Conservation (phyloP, 768 basidiomycete genomes). For the Scleroderma citrinum region DNA sequence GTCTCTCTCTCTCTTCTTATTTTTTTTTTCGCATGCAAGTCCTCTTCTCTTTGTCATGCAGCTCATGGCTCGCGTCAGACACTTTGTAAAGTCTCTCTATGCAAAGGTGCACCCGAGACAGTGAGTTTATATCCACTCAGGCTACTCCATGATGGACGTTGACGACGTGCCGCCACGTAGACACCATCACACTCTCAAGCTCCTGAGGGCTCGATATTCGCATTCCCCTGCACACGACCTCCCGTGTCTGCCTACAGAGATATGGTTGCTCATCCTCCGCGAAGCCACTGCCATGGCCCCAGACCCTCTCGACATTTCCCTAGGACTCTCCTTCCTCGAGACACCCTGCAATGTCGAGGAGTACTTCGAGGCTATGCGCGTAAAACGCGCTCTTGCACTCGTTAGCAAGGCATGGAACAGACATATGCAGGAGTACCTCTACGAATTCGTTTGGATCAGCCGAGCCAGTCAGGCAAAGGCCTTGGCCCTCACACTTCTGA, state of each 20-base stretch:
- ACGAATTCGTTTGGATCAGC: constrained; percentile 67
- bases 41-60: not conserved
- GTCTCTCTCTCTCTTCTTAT: not conserved
- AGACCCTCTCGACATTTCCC: constrained; percentile 42
- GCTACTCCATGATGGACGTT: not conserved
- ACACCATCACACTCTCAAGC: not conserved
- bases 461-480: constrained; percentile 45
- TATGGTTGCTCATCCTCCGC: constrained; percentile 63
- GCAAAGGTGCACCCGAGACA: constrained; percentile 12
- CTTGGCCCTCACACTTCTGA: constrained; percentile 38
- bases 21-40: not conserved
- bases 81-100: constrained; percentile 13
- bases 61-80: constrained; percentile 15
- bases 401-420: constrained; percentile 54
- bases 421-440: constrained; percentile 50
- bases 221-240: constrained; percentile 30
- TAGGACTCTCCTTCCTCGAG: constrained; percentile 55
- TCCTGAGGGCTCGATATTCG: constrained; percentile 12
- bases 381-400: constrained; percentile 45
- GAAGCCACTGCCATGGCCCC: constrained; percentile 43
- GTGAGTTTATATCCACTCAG: constrained; percentile 9
- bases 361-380: constrained; percentile 43
- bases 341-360: constrained; percentile 36
- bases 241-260: constrained; percentile 51
- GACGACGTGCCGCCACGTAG: constrained; percentile 8